A percentile compares a stretch with the other conserved stretches of the same genome.
phyloP scores from a whole-genome alignment of 495 filamentous ascomycete genomes.

The Extremus antarcticus region DNA sequence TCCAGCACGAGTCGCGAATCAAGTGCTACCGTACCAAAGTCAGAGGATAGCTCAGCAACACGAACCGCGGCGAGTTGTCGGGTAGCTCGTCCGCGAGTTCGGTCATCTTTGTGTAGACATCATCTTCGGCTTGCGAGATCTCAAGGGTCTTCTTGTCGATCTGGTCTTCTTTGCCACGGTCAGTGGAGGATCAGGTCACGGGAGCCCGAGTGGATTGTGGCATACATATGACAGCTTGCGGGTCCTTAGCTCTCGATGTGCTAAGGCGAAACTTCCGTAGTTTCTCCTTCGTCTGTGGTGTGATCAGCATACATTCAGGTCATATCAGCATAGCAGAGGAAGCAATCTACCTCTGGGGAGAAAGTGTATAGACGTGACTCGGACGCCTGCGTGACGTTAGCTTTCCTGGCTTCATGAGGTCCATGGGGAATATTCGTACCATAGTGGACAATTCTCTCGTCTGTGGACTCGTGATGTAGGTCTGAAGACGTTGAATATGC shows the following conservation, averaged over 20 bases:
- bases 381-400: conserved; percentile 44
- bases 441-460: too few relatives aligned
- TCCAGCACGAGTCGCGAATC: background rate
- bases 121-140: conserved; percentile 65
- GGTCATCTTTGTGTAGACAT: conserved; percentile 67
- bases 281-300: conserved; percentile 59
- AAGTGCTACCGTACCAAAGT: conserved; percentile 50
- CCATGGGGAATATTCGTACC: background rate
- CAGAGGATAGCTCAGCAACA: conserved; percentile 80
- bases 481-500: background rate
- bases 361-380: conserved; percentile 90
- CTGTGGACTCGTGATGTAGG: too few relatives aligned
- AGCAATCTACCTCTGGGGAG: conserved; percentile 49
- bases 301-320: background rate
- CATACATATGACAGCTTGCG: conserved; percentile 91
- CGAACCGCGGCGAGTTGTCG: conserved; percentile 79
- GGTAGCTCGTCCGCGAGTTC: conserved; percentile 80
- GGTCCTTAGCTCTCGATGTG: conserved; percentile 75
- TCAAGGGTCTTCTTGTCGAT: conserved; percentile 84
- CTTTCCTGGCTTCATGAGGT: background rate
- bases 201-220: background rate
- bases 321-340: too few relatives aligned
- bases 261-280: conserved; percentile 86
- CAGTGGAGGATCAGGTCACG: conserved; percentile 9
- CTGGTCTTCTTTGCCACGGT: conserved; percentile 43